Evolutionary conservation across 345 rosid species (phyloP), one percentile per base, ranked within the genome.

Genomic region (Rhizophora mangle): DNA sequence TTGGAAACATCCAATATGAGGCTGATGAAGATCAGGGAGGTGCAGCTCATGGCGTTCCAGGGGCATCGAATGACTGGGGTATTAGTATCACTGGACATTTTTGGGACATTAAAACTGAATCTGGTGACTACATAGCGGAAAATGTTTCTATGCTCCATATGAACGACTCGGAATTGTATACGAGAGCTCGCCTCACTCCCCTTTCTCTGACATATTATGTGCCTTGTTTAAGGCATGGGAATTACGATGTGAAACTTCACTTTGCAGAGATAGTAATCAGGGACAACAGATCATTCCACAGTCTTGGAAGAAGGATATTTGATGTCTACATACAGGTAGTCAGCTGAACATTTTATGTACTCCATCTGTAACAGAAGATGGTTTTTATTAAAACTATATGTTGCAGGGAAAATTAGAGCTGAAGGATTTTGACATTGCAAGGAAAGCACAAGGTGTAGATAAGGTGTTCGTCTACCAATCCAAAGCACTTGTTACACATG

Each of bases 311-410:
- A 52, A 58, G 60, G 32, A 49, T 47, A 21, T 69, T 61, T 34
- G 73, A 69, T 61, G 60, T 69, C 32, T 60, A 69, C 51, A 61
- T 69, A 30, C 73, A 69, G 73, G 73, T 62, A 69, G n/a, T 31
- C 52, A 34, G 8, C 8, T 8, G 16, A 21, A 8, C 24, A 22
- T 2, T 51, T 11, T 21, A 16, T 31, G 34, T 16, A 8, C 34
- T 31, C 15, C 51, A n/a, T 22, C 4, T 19, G 32, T 68, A 37
- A 24, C 10, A 30, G 43, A 39, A 60, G 54, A 31, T n/a, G 57
- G 20, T 46, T 60, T n/a, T n/a, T 60, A 47, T 36, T 49, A 46
- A 31, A 31, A 9, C 5, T 18, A 2, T 18, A 2, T 43, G 30
- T 31, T 60, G 58, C 11, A 72, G 70, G 75, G 58, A 3, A 47